These are phyloP conservation scores for Macrophomina pseudophaseolina DNA, from an alignment of 2,329 filamentous ascomycete species.

Conservation along the genomic window DNA sequence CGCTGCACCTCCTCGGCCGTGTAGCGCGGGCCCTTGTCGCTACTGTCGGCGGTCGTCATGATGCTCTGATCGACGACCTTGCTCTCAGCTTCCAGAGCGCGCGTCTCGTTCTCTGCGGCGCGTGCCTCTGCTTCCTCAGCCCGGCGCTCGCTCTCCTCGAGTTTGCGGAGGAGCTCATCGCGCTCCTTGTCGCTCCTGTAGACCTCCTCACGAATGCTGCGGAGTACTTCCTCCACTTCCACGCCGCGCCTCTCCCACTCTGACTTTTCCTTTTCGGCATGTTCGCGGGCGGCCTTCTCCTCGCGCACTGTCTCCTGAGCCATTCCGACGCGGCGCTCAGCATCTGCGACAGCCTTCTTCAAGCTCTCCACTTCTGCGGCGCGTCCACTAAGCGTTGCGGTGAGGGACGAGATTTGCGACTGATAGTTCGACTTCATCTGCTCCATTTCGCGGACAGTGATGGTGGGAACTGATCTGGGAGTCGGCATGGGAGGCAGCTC, in stretches of 20 bases:
- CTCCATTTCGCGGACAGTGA: conserved; percentile 91
- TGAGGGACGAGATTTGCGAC: conserved; percentile 92
- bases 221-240: conserved; percentile 83
- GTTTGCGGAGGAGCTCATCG: conserved; percentile 75
- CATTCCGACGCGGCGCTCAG: conserved; percentile 89
- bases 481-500: conserved; percentile 94
- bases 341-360: conserved; percentile 85
- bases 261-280: conserved; percentile 74
- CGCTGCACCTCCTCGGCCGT: conserved; percentile 54
- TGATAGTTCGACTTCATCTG: conserved; percentile 88
- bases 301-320: conserved; percentile 83
- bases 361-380: conserved; percentile 89
- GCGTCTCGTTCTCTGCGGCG: conserved; percentile 69
- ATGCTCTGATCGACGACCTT: conserved; percentile 65
- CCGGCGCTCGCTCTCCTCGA: conserved; percentile 76
- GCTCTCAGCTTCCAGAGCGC: conserved; percentile 59
- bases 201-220: conserved; percentile 81
- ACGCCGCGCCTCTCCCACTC: conserved; percentile 83
- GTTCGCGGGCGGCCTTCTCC: conserved; percentile 71
- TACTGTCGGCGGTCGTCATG: conserved; percentile 61
- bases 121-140: conserved; percentile 76
- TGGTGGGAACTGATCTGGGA: conserved; percentile 85
- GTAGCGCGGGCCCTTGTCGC: conserved; percentile 38
- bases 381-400: conserved; percentile 87
- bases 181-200: conserved; percentile 77